These are phyloP conservation scores for Aspergillus pseudonomiae DNA, from an alignment of 2,329 filamentous ascomycete genomes.

Conservation along the genomic window DNA sequence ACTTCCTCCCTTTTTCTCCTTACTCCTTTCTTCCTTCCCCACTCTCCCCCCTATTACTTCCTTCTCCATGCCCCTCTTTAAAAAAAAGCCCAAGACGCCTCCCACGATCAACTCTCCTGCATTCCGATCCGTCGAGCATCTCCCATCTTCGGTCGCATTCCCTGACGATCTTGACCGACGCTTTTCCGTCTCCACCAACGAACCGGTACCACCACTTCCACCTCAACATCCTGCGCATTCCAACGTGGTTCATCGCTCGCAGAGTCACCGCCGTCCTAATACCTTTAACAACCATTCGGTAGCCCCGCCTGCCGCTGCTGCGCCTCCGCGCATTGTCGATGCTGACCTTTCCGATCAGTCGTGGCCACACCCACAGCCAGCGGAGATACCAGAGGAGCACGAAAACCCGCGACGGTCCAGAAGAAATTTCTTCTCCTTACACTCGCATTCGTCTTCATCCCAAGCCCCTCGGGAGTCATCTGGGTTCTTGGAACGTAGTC, in stretches of 20 bases:
- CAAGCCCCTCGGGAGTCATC: conserved; percentile 20
- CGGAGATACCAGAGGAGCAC: conserved; percentile 18
- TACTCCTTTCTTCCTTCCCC: neutral
- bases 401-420: conserved; percentile 28
- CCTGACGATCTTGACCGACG: conserved; percentile 10
- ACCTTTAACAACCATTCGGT: conserved; percentile 8
- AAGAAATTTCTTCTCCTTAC: conserved; percentile 26
- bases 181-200: conserved; percentile 20
- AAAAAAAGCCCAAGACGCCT: conserved; percentile 25
- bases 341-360: conserved; percentile 30
- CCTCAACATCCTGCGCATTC: conserved; percentile 11
- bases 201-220: conserved; percentile 5
- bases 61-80: conserved; percentile 29
- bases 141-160: conserved; percentile 7
- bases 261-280: conserved; percentile 30
- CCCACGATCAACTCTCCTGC: conserved; percentile 18
- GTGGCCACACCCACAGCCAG: conserved; percentile 23
- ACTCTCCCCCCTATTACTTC: neutral
- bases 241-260: conserved; percentile 24
- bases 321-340: conserved; percentile 24
- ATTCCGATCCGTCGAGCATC: conserved; percentile 26
- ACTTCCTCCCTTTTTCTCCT: conserved; percentile 2
- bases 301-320: conserved; percentile 3
- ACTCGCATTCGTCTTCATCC: conserved; percentile 23
- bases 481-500: conserved; percentile 31